A percentile compares a stretch with the other conserved stretches of the same genome.
phyloP scores from a whole-genome alignment of 768 basidiomycete genomes.

The Sarcodon aspratus region DNA sequence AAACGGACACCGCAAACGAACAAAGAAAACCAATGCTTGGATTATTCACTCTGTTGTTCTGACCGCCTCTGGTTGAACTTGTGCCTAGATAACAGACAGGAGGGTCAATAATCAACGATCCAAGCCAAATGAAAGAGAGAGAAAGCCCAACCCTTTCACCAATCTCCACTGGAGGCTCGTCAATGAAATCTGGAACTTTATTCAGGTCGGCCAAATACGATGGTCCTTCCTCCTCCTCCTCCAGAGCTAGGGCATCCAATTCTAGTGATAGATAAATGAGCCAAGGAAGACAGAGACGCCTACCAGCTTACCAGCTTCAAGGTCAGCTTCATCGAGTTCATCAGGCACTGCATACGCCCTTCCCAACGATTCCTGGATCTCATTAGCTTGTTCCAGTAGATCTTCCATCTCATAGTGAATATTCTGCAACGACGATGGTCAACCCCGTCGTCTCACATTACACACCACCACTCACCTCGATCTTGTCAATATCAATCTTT shows the following conservation, averaged over 20 bases:
- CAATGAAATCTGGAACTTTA: slow-evolving; percentile 87
- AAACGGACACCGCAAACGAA: not conserved
- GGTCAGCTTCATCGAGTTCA: slow-evolving; percentile 93
- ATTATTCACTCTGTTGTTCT: not conserved
- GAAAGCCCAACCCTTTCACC: slow-evolving; percentile 35
- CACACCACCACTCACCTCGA: slow-evolving; percentile 54
- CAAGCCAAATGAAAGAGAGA: not conserved
- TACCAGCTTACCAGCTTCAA: slow-evolving; percentile 68
- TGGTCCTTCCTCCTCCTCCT: slow-evolving; percentile 83
- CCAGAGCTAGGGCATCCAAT: slow-evolving; percentile 86
- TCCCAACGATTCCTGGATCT: slow-evolving; percentile 90
- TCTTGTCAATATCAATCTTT: slow-evolving; percentile 95
- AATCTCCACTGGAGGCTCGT: slow-evolving; percentile 70
- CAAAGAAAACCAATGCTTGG: not conserved
- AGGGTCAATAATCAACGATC: not conserved
- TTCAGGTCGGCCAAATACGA: slow-evolving; percentile 83
- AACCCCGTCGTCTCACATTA: not conserved
- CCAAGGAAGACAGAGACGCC: not conserved
- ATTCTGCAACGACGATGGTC: slow-evolving; percentile 35
- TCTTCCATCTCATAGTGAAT: slow-evolving; percentile 99
- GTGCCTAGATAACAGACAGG: not conserved
- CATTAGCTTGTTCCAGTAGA: slow-evolving; percentile 90
- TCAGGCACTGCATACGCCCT: slow-evolving; percentile 95
- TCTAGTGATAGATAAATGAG: slow-evolving; percentile 36
- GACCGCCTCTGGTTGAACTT: slow-evolving; percentile 7